Evolutionary conservation across 306 rosid genomes (phyloP).

Genomic region (Trifolium pratense): DNA sequence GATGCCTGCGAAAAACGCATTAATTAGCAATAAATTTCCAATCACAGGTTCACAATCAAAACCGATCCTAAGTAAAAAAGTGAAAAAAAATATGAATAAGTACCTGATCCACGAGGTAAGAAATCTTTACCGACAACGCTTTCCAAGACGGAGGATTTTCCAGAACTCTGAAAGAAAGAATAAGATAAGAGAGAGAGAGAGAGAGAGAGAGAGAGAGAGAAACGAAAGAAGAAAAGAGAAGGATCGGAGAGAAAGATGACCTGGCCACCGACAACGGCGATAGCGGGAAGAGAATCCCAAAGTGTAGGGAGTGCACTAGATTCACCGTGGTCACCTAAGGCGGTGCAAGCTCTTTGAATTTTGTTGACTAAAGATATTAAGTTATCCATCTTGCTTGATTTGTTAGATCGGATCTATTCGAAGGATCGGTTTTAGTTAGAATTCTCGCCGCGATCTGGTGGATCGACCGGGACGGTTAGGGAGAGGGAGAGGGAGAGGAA

Average conservation of each 20-base stretch:
- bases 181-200: too few species aligned
- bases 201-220: too few species aligned
- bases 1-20: slow-evolving; percentile 65
- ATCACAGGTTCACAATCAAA: not conserved
- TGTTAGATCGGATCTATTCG: slow-evolving; percentile 35
- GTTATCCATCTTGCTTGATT: slow-evolving; percentile 68
- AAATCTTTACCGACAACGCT: slow-evolving; percentile 97
- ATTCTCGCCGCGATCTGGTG: slow-evolving; percentile 4
- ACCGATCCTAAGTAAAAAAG: not conserved
- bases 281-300: slow-evolving; percentile 94
- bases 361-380: slow-evolving; percentile 84
- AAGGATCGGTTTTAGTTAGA: not conserved
- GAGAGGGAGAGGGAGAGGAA: slow-evolving; percentile 9
- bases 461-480: slow-evolving; percentile 39
- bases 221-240: too few species aligned
- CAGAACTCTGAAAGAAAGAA: slow-evolving; percentile 70
- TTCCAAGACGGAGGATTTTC: slow-evolving; percentile 93
- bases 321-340: slow-evolving; percentile 94
- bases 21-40: slow-evolving; percentile 19
- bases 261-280: slow-evolving; percentile 97
- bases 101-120: slow-evolving; percentile 99
- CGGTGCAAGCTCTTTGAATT: slow-evolving; percentile 97
- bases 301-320: slow-evolving; percentile 87
- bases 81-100: not conserved
- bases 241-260: too few species aligned